Evolutionary conservation across 768 basidiomycete genomes (phyloP).

Genomic region (Podaxis mareebaensis): DNA sequence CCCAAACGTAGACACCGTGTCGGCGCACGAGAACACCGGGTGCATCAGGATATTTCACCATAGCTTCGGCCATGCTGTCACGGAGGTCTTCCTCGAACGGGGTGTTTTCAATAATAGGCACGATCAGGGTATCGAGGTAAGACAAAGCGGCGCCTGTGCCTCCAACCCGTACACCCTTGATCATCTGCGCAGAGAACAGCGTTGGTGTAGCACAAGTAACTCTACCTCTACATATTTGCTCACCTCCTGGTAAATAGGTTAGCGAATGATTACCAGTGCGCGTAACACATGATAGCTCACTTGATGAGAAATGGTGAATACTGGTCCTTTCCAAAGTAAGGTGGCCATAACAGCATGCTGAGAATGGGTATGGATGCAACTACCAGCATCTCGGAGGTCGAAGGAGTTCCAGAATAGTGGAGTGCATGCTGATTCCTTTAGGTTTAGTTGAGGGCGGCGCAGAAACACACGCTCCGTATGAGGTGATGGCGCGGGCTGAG

Average conservation of each 20-base stretch:
- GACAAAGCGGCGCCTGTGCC: conserved; percentile 77
- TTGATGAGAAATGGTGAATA: conserved; percentile 84
- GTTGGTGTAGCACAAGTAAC: neutral
- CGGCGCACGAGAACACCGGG: conserved; percentile 75
- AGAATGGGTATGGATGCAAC: conserved; percentile 90
- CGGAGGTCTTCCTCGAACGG: conserved; percentile 88
- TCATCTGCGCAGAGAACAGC: conserved; percentile 59
- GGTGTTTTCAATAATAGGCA: conserved; percentile 92
- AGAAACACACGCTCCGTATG: conserved; percentile 76
- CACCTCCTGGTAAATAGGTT: conserved; percentile 41
- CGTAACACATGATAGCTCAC: conserved; percentile 34
- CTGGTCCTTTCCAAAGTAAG: conserved; percentile 66
- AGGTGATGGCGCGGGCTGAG: conserved; percentile 58
- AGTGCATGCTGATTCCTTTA: conserved; percentile 88
- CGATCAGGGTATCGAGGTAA: conserved; percentile 81
- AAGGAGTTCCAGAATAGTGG: conserved; percentile 94
- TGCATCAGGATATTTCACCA: conserved; percentile 77
- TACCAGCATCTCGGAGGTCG: conserved; percentile 72
- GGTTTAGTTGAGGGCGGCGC: conserved; percentile 64
- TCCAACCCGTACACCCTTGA: conserved; percentile 80
- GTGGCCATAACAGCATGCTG: conserved; percentile 91
- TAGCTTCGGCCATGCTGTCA: conserved; percentile 86
- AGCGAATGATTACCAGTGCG: conserved; percentile 13
- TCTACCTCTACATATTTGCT: neutral
- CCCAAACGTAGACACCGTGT: conserved; percentile 88